A percentile compares a stretch with the other conserved stretches of the same genome.
Conservation (phyloP, 2,329 filamentous ascomycete genomes). For the Aureobasidium leucospermi region DNA sequence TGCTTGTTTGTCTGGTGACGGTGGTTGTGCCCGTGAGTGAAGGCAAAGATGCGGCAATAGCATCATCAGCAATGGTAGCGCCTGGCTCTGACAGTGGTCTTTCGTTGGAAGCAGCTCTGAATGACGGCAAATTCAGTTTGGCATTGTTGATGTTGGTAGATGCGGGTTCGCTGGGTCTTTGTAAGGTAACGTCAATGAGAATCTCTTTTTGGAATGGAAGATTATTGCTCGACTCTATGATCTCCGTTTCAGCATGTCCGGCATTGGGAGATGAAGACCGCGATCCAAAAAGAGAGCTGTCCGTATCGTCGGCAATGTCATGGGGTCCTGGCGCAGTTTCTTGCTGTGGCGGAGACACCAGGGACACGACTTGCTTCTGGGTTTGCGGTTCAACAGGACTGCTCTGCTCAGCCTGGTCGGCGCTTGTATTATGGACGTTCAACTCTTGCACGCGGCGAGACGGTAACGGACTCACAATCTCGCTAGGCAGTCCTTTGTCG, state of each 20-base stretch:
- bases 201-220: not conserved
- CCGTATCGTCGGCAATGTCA: no score
- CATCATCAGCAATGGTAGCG: not conserved
- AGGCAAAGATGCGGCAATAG: not conserved
- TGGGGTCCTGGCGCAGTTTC: no score
- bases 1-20: not conserved
- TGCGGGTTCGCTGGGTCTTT: not conserved
- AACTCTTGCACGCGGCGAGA: not conserved
- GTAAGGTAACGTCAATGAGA: not conserved
- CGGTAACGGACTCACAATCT: not conserved
- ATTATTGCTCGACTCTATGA: not conserved
- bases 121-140: not conserved
- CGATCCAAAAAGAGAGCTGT: no score
- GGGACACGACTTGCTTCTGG: no score
- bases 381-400: no score
- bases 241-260: no score
- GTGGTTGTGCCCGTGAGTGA: not conserved
- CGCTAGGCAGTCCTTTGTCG: no score
- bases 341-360: no score
- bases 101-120: not conserved
- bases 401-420: no score
- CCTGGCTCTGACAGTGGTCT: not conserved
- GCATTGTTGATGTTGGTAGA: no score
- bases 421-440: no score
- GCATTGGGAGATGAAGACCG: no score